phyloP scores from a whole-genome alignment of 805 yeast genomes.

The Kazachstania taianensis region DNA sequence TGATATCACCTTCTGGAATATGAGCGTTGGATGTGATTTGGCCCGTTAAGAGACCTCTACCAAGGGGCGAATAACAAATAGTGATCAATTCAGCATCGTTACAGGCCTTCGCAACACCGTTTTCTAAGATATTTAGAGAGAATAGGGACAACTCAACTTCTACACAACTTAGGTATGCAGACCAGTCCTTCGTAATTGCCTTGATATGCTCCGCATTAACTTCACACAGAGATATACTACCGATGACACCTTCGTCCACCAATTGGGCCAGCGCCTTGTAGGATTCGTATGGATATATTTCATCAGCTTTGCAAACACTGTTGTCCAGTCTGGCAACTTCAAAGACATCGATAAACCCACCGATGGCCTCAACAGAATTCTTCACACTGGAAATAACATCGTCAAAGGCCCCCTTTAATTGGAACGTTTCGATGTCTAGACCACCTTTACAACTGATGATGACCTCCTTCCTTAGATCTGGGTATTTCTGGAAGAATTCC shows the following conservation, averaged over 20 bases:
- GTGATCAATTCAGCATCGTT: conserved; percentile 52
- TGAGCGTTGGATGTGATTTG: conserved; percentile 31
- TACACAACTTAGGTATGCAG: conserved; percentile 48
- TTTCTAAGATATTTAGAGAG: conserved; percentile 44
- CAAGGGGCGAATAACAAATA: conserved; percentile 75
- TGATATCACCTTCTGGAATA: conserved; percentile 47
- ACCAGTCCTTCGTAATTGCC: conserved; percentile 43
- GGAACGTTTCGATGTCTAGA: conserved; percentile 25
- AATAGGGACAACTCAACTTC: conserved; percentile 74
- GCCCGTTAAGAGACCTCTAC: conserved; percentile 54
- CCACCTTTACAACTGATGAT: conserved; percentile 64
- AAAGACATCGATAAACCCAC: conserved; percentile 46
- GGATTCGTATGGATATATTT: conserved; percentile 40
- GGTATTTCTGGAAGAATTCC: conserved; percentile 45
- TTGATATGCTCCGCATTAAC: conserved; percentile 50
- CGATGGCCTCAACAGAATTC: conserved; percentile 31
- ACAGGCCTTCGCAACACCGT: conserved; percentile 55
- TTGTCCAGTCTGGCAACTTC: conserved; percentile 66
- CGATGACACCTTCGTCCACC: conserved; percentile 54
- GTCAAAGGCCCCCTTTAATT: conserved; percentile 43
- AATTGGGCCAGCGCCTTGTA: conserved; percentile 45
- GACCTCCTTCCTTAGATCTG: conserved; percentile 46
- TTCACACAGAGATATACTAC: conserved; percentile 68
- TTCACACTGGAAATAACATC: conserved; percentile 40
- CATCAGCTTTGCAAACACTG: conserved; percentile 13